phyloP scores from a whole-genome alignment of 2,329 filamentous ascomycete species.

The Aspergillus floridensis region DNA sequence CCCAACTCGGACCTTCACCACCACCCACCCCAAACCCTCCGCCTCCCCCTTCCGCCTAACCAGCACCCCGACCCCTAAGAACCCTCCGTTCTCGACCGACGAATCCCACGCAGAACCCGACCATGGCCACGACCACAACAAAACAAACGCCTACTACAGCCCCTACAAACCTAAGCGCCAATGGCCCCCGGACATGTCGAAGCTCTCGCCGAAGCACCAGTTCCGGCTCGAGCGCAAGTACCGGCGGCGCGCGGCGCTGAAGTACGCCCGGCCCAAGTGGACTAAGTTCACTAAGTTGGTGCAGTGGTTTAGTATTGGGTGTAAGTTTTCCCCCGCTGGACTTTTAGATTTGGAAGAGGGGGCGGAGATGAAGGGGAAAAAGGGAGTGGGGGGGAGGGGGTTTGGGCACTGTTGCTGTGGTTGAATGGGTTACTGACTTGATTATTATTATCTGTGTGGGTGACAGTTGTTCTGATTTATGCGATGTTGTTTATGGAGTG shows the following conservation, averaged over 20 bases:
- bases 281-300: constrained; percentile 57
- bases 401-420: background rate
- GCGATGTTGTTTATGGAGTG: constrained; percentile 47
- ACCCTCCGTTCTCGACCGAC: background rate
- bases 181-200: constrained; percentile 65
- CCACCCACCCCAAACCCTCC: background rate
- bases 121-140: no score
- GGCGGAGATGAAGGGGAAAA: background rate
- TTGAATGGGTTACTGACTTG: background rate
- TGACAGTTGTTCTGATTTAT: constrained; percentile 43
- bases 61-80: background rate
- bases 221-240: constrained; percentile 68
- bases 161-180: constrained; percentile 59
- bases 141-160: constrained; percentile 43
- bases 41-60: constrained; percentile 5
- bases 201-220: constrained; percentile 63
- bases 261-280: constrained; percentile 59
- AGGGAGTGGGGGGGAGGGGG: background rate
- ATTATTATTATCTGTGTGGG: background rate
- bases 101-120: background rate
- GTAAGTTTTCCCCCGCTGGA: constrained; percentile 36
- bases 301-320: constrained; percentile 55
- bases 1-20: background rate
- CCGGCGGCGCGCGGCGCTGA: constrained; percentile 59
- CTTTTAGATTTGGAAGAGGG: background rate